Conservation (phyloP, 352 stramenopile species). For the Peronosclerospora sorghi region DNA sequence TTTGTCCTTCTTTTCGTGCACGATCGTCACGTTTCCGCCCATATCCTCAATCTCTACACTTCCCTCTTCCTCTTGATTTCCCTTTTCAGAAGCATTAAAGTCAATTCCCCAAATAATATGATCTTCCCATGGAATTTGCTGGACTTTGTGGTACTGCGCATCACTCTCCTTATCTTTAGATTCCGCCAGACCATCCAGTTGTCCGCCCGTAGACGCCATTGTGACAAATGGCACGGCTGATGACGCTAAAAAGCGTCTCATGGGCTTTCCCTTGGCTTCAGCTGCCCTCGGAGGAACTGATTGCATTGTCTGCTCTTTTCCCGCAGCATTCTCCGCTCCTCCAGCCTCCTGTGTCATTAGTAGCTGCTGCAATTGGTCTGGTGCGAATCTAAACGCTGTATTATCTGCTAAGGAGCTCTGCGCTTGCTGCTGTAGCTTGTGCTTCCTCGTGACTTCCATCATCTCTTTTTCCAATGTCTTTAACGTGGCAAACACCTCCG, state of each 20-base stretch:
- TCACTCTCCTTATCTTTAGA: conserved; percentile 25
- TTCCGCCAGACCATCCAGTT: conserved; percentile 3
- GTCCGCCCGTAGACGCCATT: conserved; percentile 15
- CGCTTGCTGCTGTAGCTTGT: conserved; percentile 15
- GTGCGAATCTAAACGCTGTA: conserved; percentile 24
- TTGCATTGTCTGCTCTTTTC: conserved; percentile 36
- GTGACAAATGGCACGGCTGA: conserved; percentile 49
- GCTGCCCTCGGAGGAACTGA: conserved; percentile 15
- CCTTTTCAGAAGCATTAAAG: conserved; percentile 21
- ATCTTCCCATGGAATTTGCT: conserved; percentile 75
- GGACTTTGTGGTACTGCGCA: conserved; percentile 66
- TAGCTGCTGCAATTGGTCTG: conserved; percentile 56
- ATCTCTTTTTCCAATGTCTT: conserved; percentile 46
- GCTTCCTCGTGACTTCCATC: conserved; percentile 28
- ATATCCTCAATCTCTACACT: conserved; percentile 48
- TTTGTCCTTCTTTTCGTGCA: conserved; percentile 6
- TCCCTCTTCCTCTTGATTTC: conserved; percentile 5
- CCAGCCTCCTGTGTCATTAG: conserved; percentile 40
- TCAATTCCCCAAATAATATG: conserved; percentile 72
- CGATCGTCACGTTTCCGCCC: conserved; percentile 13
- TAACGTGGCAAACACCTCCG: conserved; percentile 42
- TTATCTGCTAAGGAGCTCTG: conserved; percentile 7
- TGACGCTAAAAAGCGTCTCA: conserved; percentile 53
- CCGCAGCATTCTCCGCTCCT: conserved; percentile 19
- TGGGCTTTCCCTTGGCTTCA: conserved; percentile 56